Base-by-base conservation (phyloP, 2,329 filamentous ascomycete species). In the Botryotinia convoluta region DNA sequence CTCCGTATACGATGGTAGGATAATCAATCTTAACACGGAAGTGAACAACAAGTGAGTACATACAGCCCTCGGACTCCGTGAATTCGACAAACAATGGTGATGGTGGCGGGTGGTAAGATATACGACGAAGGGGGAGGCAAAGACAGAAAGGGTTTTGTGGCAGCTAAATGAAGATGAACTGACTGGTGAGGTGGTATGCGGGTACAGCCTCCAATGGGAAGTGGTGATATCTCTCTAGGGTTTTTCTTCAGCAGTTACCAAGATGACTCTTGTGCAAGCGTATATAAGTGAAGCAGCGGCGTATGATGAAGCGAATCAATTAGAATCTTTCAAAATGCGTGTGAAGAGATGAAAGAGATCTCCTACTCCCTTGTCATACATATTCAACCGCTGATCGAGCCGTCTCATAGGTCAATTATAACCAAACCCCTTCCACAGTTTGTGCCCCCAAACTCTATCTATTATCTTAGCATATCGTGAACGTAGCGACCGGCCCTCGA, bases 181-280 rank as follows among this genome's bases (percentile, higher is more conserved):
- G 44, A 37, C 63, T 14, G 44, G 10, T 35, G 32, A 29, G 61
- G 37, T 39, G n/a, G 26, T 20, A 67, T 54, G 63, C n/a, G 62
- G 44, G 42, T 12, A 48, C 37, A 7, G 12, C 35, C 32, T 26
- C 4, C 32, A 61, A 37, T 37, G 59, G 26, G 59, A 61, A 51
- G 45, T 26, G 45, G 29, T 32, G n/a, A 35, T 65, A 32, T n/a
- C 42, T 48, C 35, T 18, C 32, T 39, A 39, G n/a, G 32, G 44
- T 7, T 54, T 67, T 51, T 51, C 63, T 67, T 67, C 63, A 67
- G 32, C 63, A 67, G 32, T 51, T 51, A 67, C 45, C 44, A 51
- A 67, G 64, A 67, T 20, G n/a, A 16, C 37, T 61, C 59, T 61
- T 61, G 59, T 61, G 59, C 35, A 37, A 39, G 59, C 32, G 14